Conservation (phyloP, 2,329 filamentous ascomycete species). For the Nemania diffusa region DNA sequence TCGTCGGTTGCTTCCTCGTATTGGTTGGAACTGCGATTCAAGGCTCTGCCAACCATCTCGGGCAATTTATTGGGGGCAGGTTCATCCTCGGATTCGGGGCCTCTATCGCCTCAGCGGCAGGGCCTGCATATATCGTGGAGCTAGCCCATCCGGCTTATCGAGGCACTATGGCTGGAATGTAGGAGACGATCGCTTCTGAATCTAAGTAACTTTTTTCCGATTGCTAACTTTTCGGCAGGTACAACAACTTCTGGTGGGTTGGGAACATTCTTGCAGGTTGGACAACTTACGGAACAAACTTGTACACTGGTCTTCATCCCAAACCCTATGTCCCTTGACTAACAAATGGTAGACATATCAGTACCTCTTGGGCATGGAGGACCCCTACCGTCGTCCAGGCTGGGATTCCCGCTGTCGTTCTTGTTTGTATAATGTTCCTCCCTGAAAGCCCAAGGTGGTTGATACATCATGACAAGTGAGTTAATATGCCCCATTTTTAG, state of each 20-base stretch:
- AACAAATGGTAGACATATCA: conserved; percentile 51
- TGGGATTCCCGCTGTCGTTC: conserved; percentile 58
- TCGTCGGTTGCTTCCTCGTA: conserved; percentile 64
- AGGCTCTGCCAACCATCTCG: conserved; percentile 56
- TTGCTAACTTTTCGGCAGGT: conserved; percentile 31
- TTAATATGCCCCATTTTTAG: neutral
- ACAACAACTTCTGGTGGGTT: conserved; percentile 58
- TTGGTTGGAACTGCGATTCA: conserved; percentile 62
- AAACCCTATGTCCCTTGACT: neutral
- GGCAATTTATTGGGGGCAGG: conserved; percentile 66
- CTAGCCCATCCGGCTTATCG: conserved; percentile 71
- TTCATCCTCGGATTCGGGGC: conserved; percentile 68
- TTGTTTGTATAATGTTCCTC: conserved; percentile 52
- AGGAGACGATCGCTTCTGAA: conserved; percentile 59
- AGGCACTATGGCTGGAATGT: conserved; percentile 69
- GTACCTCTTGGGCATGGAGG: conserved; percentile 64
- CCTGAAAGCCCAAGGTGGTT: conserved; percentile 52
- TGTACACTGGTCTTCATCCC: conserved; percentile 17
- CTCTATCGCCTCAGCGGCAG: conserved; percentile 67
- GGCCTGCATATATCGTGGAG: conserved; percentile 72
- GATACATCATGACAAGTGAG: conserved; percentile 55
- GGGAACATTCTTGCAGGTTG: conserved; percentile 67
- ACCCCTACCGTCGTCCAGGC: conserved; percentile 66
- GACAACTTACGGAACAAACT: conserved; percentile 57
- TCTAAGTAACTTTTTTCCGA: conserved; percentile 30